These are phyloP conservation scores for Daldinia sp. DNA, from an alignment of 2,329 filamentous ascomycete genomes.

Conservation along the genomic window DNA sequence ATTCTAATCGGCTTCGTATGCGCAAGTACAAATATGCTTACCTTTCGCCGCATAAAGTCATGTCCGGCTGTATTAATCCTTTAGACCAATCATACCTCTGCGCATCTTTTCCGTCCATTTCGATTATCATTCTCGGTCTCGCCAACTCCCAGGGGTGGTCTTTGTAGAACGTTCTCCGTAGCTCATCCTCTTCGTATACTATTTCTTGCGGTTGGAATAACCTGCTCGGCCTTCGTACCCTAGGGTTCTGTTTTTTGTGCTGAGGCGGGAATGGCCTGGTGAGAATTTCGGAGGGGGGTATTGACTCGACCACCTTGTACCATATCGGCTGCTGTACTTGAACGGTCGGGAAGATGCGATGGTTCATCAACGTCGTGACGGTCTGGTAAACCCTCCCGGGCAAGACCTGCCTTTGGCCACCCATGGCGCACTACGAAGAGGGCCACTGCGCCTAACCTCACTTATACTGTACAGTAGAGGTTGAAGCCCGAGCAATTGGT, in stretches of 20 bases:
- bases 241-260: conserved; percentile 54
- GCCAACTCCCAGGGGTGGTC: conserved; percentile 99
- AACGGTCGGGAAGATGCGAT: conserved; percentile 44
- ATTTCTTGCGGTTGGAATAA: conserved; percentile 84
- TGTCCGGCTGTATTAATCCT: conserved; percentile 75
- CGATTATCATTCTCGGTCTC: conserved; percentile 82
- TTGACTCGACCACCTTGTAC: conserved; percentile 59
- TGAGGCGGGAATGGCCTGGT: conserved; percentile 61
- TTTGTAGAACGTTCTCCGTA: conserved; percentile 84
- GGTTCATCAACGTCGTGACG: conserved; percentile 49
- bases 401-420: conserved; percentile 46
- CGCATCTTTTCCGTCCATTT: conserved; percentile 84
- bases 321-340: conserved; percentile 54
- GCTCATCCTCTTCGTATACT: conserved; percentile 80
- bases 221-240: conserved; percentile 71
- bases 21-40: conserved; percentile 50
- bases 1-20: background rate
- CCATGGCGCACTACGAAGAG: conserved; percentile 43
- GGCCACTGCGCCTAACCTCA: background rate
- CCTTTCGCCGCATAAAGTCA: conserved; percentile 85
- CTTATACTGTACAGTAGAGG: conserved; percentile 2
- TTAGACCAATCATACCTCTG: conserved; percentile 81
- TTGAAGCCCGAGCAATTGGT: conserved; percentile 10
- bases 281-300: conserved; percentile 67
- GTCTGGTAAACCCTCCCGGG: conserved; percentile 56